Base-by-base conservation (phyloP, 1,284 basidiomycete genomes). In the Sanghuangporus baumii region DNA sequence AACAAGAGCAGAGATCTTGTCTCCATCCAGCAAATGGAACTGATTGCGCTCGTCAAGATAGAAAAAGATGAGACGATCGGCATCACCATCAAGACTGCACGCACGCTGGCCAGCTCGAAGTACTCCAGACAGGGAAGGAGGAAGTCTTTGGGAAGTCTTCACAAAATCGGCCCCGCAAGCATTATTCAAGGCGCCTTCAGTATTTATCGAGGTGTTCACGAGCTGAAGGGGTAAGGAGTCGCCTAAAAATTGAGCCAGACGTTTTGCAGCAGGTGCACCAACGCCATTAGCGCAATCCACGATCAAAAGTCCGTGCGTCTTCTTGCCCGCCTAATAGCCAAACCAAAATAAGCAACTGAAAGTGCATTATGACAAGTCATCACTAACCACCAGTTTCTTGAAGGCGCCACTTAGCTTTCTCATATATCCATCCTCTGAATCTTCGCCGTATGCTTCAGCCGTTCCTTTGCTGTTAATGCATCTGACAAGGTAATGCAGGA, bases 231-330 rank as follows among this genome's bases (percentile, higher is more conserved):
- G 76, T 57, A 89, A 75, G 31, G 74, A 79, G 36, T 79, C 82
- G 34, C 80, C 83, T 55, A 90, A 80, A 66, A 83, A 79, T 58
- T 79, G 72, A 3, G 76, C 70, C 37, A 97, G 79, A 57, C 81
- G 82, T 56, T 79, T 76, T 8, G 87, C 85, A 43, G 89, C 87
- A 11, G 84, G 78, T 8, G 93, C 87, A 41, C 97, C 97, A 31
- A 99, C 97, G 34, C 97, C 97, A 71, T 99, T 99, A 34, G 97
- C 97, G 73, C 97, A 99, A 75, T 99, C 97, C 47, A 99, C 84
- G 16, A 92, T 75, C 41, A 99, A 74, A 16, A 88, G 83, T 2
- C 81, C 71, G 11, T 83, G 77, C 31, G 82, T 75, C 52, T 81
- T 72, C 74, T 89, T 82, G 68, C 89, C 88, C 65, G 80, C 74